Conservation (phyloP, 2,329 filamentous ascomycete species). For the Ascomycota sp. region DNA sequence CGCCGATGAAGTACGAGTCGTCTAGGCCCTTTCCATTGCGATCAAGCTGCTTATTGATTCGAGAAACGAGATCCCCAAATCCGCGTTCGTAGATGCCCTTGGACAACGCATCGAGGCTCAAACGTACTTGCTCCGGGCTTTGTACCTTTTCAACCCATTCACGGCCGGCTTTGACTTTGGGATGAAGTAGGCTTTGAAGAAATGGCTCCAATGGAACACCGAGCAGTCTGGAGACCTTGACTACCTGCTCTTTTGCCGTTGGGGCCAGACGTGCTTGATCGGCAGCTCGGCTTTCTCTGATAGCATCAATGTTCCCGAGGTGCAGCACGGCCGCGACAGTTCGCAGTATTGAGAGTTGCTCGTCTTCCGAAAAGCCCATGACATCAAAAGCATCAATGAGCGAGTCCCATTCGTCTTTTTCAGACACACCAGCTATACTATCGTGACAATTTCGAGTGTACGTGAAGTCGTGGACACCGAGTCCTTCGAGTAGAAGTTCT, state of each 20-base stretch:
- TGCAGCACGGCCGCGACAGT: conserved; percentile 86
- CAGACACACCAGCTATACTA: conserved; percentile 74
- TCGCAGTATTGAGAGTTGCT: conserved; percentile 64
- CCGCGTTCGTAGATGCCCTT: conserved; percentile 97
- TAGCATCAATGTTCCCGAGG: conserved; percentile 74
- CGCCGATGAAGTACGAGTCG: conserved; percentile 88
- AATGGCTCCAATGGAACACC: conserved; percentile 75
- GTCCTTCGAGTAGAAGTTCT: conserved; percentile 53
- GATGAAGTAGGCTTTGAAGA: conserved; percentile 72
- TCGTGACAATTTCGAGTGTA: conserved; percentile 89
- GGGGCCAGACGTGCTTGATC: conserved; percentile 73
- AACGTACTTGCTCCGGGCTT: conserved; percentile 84
- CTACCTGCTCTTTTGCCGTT: conserved; percentile 54
- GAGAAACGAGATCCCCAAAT: conserved; percentile 77
- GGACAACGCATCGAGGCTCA: conserved; percentile 73
- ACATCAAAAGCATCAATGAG: conserved; percentile 83
- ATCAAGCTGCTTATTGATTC: conserved; percentile 84
- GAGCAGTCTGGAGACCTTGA: conserved; percentile 63
- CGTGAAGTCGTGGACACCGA: conserved; percentile 69
- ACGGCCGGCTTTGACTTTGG: conserved; percentile 80
- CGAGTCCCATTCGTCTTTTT: conserved; percentile 72
- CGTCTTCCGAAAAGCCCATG: conserved; percentile 78
- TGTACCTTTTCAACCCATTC: conserved; percentile 99
- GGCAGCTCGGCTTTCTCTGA: conserved; percentile 74
- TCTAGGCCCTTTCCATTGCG: conserved; percentile 66